Percentiles rank a stretch among this genome's conserved stretches.
Evolutionary conservation across 495 filamentous ascomycete genomes (phyloP).

Genomic region (Talaromyces borbonicus): DNA sequence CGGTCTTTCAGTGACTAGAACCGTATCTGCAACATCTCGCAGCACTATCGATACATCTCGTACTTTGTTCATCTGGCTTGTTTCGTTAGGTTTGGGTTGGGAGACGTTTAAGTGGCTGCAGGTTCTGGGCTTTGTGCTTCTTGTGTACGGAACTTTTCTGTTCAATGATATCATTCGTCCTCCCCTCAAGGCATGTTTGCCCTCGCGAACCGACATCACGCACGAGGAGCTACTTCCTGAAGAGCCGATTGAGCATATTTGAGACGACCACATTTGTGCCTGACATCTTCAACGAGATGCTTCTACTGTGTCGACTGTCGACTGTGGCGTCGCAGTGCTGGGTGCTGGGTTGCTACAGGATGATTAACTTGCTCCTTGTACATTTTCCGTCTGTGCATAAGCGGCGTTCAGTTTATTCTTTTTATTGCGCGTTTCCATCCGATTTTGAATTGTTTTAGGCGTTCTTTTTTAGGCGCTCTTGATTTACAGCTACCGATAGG

Average conservation of each 20-base stretch:
- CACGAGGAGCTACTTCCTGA: slow-evolving; percentile 65
- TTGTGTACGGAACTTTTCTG: slow-evolving; percentile 94
- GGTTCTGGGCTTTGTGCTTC: slow-evolving; percentile 72
- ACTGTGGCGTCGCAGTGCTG: no score
- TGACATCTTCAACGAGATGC: no score
- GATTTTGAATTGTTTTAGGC: no score
- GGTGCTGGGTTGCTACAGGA: no score
- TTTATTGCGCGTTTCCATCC: no score
- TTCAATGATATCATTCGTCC: slow-evolving; percentile 88
- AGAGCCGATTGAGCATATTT: slow-evolving; percentile 73
- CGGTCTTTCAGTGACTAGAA: slow-evolving; percentile 81
- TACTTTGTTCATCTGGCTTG: slow-evolving; percentile 96
- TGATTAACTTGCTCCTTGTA: no score
- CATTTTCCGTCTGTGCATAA: no score
- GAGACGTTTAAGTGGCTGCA: slow-evolving; percentile 98
- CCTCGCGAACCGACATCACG: slow-evolving; percentile 17
- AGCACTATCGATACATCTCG: slow-evolving; percentile 96
- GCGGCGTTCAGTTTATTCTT: no score
- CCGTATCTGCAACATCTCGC: slow-evolving; percentile 80
- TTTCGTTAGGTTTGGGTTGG: slow-evolving; percentile 88
- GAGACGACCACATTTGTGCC: slow-evolving; percentile 4
- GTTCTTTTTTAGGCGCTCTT: no score
- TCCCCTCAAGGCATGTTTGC: slow-evolving; percentile 56
- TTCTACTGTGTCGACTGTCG: no score
- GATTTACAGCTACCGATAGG: no score